Evolutionary conservation across 768 basidiomycete genomes (phyloP), one percentile per base, ranked within the genome.

Genomic region (Russula sp.): DNA sequence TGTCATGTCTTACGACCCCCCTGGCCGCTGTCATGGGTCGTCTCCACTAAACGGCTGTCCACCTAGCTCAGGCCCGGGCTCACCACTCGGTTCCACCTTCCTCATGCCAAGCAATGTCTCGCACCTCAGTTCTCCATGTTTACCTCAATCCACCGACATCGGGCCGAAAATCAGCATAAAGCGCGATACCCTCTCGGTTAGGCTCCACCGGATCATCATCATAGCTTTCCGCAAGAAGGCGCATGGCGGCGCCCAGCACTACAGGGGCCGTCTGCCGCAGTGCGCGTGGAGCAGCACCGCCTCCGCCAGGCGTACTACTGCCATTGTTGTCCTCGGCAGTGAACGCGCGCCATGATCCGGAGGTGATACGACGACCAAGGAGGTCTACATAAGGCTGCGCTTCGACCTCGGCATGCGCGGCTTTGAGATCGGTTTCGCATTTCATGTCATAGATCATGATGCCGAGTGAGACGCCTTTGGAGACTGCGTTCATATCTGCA

Each of bases 401-500:
- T 38, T 85, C 87, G 57, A 84, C 87, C 55, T 76, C 79, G 59
- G 63, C 46, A 28, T 76, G 75, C 9, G 74, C 74, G 4, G 83
- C 84, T 68, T 88, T 87, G 65, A 79, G 79, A 32, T 81, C 82
- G 65, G 78, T 79, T 62, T 81, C 80, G 57, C 81, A 81, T 32
- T 79, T 77, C 67, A 79, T 74, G 57, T 86, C 79, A 71, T 87
- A 87, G n/a, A n/a, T n/a, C n/a, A n/a, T n/a, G 60, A 94, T 81
- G 3, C 95, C 94, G 28, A 97, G 78, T 38, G 88, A 86, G 28
- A 92, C 80, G 13, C 93, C 94, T 73, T 93, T 96, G 32, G 88
- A 79, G 44, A 90, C 77, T 0, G 92, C 92, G 67, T 95, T 96
- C 83, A 96, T 84, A 72, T 96, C 93, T 11, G 94, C 96, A 74